Conservation (phyloP, 2,329 filamentous ascomycete species). For the Periconia sp. region DNA sequence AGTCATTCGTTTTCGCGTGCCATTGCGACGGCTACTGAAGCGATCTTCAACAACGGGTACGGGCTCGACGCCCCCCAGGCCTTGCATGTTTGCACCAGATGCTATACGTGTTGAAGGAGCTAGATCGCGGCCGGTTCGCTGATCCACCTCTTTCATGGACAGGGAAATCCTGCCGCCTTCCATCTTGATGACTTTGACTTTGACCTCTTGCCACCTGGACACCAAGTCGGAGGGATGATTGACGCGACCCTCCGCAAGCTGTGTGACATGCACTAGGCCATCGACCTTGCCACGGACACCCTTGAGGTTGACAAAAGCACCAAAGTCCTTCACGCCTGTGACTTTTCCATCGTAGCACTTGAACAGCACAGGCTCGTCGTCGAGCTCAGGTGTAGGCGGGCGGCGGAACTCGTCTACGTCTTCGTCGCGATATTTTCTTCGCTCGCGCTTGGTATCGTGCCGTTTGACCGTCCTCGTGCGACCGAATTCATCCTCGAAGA, state of each 20-base stretch:
- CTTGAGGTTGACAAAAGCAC: constrained; percentile 90
- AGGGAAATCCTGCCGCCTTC: constrained; percentile 82
- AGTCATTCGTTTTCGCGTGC: constrained; percentile 88
- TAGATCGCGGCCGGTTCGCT: constrained; percentile 82
- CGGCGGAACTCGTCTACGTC: constrained; percentile 67
- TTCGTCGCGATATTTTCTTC: constrained; percentile 42
- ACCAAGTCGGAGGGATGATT: constrained; percentile 92
- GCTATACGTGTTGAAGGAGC: constrained; percentile 78
- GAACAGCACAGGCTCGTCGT: constrained; percentile 79
- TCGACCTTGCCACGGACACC: constrained; percentile 88
- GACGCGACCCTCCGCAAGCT: constrained; percentile 83
- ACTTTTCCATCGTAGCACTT: constrained; percentile 92
- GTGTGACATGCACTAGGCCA: constrained; percentile 91
- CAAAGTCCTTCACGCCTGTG: constrained; percentile 93
- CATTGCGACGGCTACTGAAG: constrained; percentile 50
- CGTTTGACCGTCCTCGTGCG: constrained; percentile 48
- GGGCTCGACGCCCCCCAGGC: constrained; percentile 69
- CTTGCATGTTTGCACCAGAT: constrained; percentile 89
- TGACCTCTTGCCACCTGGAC: constrained; percentile 79
- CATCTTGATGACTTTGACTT: constrained; percentile 90
- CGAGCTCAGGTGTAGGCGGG: constrained; percentile 74
- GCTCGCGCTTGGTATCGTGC: constrained; percentile 50
- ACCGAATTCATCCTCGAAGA: constrained; percentile 67
- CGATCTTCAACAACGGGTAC: constrained; percentile 70
- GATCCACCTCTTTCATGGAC: constrained; percentile 97